Conservation (phyloP, 192 early-diverging fungal species). For the Obelidium mucronatum region DNA sequence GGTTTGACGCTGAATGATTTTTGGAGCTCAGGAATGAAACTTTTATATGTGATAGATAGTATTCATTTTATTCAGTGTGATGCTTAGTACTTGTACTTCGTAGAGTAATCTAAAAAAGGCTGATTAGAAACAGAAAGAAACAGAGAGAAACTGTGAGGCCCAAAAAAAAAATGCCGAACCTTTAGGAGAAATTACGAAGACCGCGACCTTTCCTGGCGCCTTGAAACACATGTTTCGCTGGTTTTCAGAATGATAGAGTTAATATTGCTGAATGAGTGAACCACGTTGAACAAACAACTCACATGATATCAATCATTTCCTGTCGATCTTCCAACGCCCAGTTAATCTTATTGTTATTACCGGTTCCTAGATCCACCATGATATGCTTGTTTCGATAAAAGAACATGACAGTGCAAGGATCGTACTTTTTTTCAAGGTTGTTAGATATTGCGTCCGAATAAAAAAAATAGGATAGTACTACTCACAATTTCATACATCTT, state of each 20-base stretch:
- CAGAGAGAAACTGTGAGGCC: slow-evolving; percentile 49
- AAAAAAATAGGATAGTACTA: background rate
- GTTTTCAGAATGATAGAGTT: no score
- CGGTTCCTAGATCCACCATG: slow-evolving; percentile 98
- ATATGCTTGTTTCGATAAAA: slow-evolving; percentile 93
- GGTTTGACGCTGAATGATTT: no score
- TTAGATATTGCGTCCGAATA: slow-evolving; percentile 41
- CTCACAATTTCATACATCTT: slow-evolving; percentile 40
- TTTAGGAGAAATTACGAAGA: slow-evolving; percentile 96
- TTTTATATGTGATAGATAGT: no score
- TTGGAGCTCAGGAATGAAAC: no score
- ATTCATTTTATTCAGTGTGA: no score
- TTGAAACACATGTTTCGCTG: slow-evolving; percentile 81
- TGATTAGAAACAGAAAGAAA: background rate
- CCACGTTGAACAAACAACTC: background rate
- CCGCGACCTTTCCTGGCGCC: slow-evolving; percentile 97
- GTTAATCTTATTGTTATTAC: slow-evolving; percentile 99
- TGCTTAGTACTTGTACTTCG: slow-evolving; percentile 98
- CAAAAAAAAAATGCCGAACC: slow-evolving; percentile 12
- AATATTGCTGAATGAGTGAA: no score
- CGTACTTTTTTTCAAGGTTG: no score
- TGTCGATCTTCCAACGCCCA: slow-evolving; percentile 95
- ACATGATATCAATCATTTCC: slow-evolving; percentile 90
- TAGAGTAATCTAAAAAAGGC: slow-evolving; percentile 75
- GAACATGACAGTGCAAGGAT: slow-evolving; percentile 98